Conservation (phyloP, 352 stramenopile species). For the Plasmopara viticola region DNA sequence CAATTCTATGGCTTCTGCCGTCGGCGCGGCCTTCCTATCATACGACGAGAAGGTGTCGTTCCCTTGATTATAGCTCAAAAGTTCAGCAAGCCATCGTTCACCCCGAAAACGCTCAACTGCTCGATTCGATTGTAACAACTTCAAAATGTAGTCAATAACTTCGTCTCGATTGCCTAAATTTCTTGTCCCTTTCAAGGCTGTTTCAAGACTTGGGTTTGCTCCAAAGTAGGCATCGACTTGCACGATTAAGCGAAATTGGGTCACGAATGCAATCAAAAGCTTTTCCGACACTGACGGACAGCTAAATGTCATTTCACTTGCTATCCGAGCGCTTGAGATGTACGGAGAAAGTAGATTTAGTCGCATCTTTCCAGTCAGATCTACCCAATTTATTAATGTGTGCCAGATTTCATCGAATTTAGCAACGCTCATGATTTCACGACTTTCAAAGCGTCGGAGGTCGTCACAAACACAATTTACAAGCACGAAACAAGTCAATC, state of each 20-base stretch:
- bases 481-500: conserved; percentile 23
- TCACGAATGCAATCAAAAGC: conserved; percentile 29
- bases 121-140: conserved; percentile 23
- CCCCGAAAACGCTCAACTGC: conserved; percentile 36
- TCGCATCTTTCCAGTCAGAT: conserved; percentile 11
- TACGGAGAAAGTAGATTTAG: conserved; percentile 22
- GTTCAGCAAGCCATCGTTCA: conserved; percentile 48
- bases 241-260: conserved; percentile 30
- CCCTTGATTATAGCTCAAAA: conserved; percentile 25
- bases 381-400: conserved; percentile 19
- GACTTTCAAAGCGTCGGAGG: conserved; percentile 17
- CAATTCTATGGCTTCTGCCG: conserved; percentile 10
- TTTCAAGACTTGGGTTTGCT: conserved; percentile 29
- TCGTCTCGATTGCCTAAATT: conserved; percentile 17
- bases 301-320: conserved; percentile 21
- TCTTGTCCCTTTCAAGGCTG: conserved; percentile 19
- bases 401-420: conserved; percentile 26
- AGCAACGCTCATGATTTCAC: conserved; percentile 11
- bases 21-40: conserved; percentile 17
- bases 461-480: conserved; percentile 32
- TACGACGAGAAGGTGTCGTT: conserved; percentile 24
- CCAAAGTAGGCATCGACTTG: conserved; percentile 45
- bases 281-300: conserved; percentile 30
- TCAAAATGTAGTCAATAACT: conserved; percentile 26
- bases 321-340: conserved; percentile 12